A percentile compares a stretch with the other conserved stretches of the same genome.
These are phyloP conservation scores for Citrus inodora DNA, from an alignment of 345 rosid species.

Conservation along the genomic window DNA sequence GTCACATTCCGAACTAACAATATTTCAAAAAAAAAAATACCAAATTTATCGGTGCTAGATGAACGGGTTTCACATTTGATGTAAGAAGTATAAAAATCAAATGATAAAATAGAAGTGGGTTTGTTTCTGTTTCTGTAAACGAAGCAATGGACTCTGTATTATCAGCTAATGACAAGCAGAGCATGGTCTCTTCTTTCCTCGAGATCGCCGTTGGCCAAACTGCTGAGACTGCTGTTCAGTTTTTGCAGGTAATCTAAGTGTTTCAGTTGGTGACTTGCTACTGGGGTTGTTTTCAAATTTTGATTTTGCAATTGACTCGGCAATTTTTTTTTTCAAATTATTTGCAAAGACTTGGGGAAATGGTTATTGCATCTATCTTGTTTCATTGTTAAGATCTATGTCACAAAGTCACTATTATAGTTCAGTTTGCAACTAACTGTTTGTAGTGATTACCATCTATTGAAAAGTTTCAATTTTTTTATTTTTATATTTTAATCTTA, in stretches of 20 bases:
- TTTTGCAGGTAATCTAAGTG: constrained; percentile 61
- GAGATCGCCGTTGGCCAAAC: constrained; percentile 98
- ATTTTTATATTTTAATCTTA: no score
- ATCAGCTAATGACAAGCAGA: constrained; percentile 60
- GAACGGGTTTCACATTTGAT: neutral
- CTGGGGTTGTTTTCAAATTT: neutral
- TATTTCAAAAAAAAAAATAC: no score
- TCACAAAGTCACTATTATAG: neutral
- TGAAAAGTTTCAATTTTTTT: neutral
- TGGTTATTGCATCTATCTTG: no score
- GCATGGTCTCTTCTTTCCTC: constrained; percentile 85
- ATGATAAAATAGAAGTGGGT: neutral
- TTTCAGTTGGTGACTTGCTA: neutral
- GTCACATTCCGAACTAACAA: no score
- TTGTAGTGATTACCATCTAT: neutral
- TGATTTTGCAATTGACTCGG: neutral
- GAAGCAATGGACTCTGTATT: constrained; percentile 39
- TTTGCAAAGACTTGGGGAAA: neutral
- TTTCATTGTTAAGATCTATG: neutral
- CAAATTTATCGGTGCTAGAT: neutral
- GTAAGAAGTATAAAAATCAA: neutral
- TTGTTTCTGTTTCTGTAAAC: neutral
- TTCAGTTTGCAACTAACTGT: neutral
- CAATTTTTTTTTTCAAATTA: neutral
- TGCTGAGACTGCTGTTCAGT: constrained; percentile 79